These are phyloP conservation scores for Aulographum hederae DNA, from an alignment of 2,329 filamentous ascomycete species.

Conservation along the genomic window DNA sequence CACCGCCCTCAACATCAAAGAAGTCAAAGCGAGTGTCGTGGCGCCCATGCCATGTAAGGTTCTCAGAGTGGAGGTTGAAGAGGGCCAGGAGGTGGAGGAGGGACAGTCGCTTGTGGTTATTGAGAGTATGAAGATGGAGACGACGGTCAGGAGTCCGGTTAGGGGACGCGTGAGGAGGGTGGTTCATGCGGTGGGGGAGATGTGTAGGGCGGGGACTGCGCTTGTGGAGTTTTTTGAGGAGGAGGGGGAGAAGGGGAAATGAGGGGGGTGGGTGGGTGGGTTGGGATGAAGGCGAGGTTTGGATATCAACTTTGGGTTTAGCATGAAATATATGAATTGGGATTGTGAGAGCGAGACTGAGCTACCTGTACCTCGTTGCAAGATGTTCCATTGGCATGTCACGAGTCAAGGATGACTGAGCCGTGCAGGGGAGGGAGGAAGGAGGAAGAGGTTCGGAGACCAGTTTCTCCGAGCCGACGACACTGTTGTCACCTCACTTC, in stretches of 20 bases:
- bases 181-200: constrained; percentile 27
- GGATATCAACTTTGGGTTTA: too few species aligned
- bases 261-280: neutral
- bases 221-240: constrained; percentile 25
- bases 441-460: too few species aligned
- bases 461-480: too few species aligned
- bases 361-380: too few species aligned
- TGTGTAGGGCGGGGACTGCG: constrained; percentile 28
- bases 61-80: constrained; percentile 68
- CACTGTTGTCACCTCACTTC: too few species aligned
- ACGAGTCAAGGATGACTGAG: too few species aligned
- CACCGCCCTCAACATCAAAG: constrained; percentile 70
- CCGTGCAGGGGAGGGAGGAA: too few species aligned
- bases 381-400: too few species aligned
- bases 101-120: constrained; percentile 69
- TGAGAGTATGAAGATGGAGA: constrained; percentile 38
- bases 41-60: constrained; percentile 98
- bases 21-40: constrained; percentile 62
- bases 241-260: neutral
- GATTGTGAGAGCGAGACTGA: too few species aligned
- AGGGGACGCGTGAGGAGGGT: constrained; percentile 28
- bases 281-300: neutral
- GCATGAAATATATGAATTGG: too few species aligned
- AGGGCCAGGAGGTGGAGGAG: constrained; percentile 68
- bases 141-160: constrained; percentile 30